Percentiles rank a stretch among this genome's conserved stretches.
phyloP scores from a whole-genome alignment of 371 early-diverging fungal genomes.

The Blakeslea trispora region DNA sequence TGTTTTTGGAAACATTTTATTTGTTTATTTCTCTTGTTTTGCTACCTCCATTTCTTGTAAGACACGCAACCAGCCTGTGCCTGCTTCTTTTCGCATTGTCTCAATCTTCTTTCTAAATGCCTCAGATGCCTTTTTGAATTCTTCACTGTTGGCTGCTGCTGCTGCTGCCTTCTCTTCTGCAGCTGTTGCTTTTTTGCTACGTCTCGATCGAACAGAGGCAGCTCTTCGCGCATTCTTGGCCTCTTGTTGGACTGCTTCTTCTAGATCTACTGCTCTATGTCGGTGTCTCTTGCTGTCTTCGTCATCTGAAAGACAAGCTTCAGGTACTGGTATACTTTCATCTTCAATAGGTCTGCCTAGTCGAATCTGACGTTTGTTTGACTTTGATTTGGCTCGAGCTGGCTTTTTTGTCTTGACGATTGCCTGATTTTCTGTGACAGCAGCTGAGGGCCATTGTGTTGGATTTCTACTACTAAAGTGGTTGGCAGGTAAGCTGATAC shows the following conservation, averaged over 20 bases:
- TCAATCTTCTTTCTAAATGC: conserved; percentile 57
- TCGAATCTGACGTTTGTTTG: conserved; percentile 39
- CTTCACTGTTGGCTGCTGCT: conserved; percentile 4
- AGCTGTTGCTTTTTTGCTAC: conserved; percentile 27
- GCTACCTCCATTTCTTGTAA: conserved; percentile 59
- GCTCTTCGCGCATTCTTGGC: conserved; percentile 25
- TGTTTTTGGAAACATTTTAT: background rate
- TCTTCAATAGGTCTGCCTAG: conserved; percentile 27
- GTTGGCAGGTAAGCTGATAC: conserved; percentile 18
- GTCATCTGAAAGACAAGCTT: conserved; percentile 5
- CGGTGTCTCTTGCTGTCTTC: conserved; percentile 34
- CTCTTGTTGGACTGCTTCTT: conserved; percentile 35
- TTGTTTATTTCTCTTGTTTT: conserved; percentile 13
- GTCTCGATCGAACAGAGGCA: conserved; percentile 33
- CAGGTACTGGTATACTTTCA: conserved; percentile 14
- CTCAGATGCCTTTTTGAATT: conserved; percentile 25
- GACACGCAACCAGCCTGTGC: conserved; percentile 64
- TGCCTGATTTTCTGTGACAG: background rate
- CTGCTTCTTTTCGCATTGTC: conserved; percentile 64
- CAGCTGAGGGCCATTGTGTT: conserved; percentile 15
- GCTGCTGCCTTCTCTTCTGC: conserved; percentile 14
- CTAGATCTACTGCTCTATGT: conserved; percentile 49
- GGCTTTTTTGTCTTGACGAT: conserved; percentile 10
- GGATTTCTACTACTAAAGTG: background rate
- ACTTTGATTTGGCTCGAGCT: conserved; percentile 30